A percentile compares a stretch with the other conserved stretches of the same genome.
These are phyloP conservation scores for Erysiphe pisi DNA, from an alignment of 2,329 filamentous ascomycete species.

Conservation along the genomic window DNA sequence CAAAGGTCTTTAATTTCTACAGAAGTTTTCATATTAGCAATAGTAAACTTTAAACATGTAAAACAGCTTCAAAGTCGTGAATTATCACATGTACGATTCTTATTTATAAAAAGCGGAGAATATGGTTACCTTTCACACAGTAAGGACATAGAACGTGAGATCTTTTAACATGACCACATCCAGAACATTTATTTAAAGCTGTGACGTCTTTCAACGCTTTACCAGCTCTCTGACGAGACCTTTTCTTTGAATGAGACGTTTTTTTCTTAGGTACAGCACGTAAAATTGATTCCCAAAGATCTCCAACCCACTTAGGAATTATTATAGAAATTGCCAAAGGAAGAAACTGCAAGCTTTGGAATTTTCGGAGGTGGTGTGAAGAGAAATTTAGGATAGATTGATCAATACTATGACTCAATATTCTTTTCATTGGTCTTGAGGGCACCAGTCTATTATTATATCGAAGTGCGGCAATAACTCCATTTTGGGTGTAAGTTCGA, in stretches of 20 bases:
- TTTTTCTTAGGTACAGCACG: conserved; percentile 97
- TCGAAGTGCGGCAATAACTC: background rate
- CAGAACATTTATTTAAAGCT: conserved; percentile 74
- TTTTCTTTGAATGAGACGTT: conserved; percentile 91
- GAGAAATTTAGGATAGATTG: no score
- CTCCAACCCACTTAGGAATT: conserved; percentile 60
- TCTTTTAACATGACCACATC: conserved; percentile 77
- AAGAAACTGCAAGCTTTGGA: conserved; percentile 35
- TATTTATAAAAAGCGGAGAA: no score
- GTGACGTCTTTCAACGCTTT: conserved; percentile 90
- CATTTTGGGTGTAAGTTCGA: no score
- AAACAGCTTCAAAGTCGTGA: background rate
- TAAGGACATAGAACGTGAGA: conserved; percentile 79
- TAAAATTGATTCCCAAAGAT: conserved; percentile 86
- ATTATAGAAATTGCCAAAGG: conserved; percentile 50
- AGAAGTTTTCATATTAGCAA: conserved; percentile 29
- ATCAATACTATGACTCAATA: no score
- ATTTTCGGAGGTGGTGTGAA: no score
- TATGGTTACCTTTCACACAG: conserved; percentile 62
- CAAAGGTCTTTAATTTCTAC: conserved; percentile 36
- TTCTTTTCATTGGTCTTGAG: no score
- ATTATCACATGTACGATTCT: no score
- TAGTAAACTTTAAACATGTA: background rate
- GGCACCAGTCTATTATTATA: no score
- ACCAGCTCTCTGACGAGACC: conserved; percentile 85